phyloP scores from a whole-genome alignment of 768 basidiomycete genomes.

The Serendipita sp. region DNA sequence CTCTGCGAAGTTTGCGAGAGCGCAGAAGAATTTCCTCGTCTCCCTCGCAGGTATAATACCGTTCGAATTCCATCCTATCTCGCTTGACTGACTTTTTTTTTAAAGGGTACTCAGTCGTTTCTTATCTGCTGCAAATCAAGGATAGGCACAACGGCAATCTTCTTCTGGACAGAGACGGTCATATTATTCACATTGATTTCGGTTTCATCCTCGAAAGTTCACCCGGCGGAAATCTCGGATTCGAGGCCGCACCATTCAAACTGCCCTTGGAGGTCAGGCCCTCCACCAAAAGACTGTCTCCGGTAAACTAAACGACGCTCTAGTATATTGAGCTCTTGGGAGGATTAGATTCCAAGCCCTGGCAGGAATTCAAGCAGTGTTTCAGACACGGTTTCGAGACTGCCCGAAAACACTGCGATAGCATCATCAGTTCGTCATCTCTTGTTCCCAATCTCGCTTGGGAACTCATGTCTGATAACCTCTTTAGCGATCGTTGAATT shows the following conservation, averaged over 20 bases:
- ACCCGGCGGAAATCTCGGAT: constrained; percentile 82
- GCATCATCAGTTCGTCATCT: constrained; percentile 64
- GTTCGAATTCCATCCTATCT: no score
- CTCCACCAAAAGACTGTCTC: not conserved
- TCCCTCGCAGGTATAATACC: constrained; percentile 75
- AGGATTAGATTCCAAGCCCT: constrained; percentile 60
- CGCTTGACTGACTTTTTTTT: no score
- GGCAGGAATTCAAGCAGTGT: constrained; percentile 66
- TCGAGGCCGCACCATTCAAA: constrained; percentile 99
- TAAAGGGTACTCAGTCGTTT: constrained; percentile 81
- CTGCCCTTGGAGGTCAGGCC: constrained; percentile 42
- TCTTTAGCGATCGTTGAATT: constrained; percentile 70
- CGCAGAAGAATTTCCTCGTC: constrained; percentile 87
- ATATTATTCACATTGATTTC: constrained; percentile 91
- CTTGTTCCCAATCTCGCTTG: not conserved
- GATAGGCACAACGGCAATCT: constrained; percentile 99
- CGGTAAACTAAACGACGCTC: not conserved
- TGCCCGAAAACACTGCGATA: constrained; percentile 88
- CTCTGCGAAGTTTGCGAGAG: constrained; percentile 74
- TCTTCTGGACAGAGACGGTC: constrained; percentile 85
- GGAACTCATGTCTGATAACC: not conserved
- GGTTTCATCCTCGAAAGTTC: constrained; percentile 97
- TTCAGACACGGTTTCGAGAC: constrained; percentile 92
- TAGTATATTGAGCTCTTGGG: constrained; percentile 93
- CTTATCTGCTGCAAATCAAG: constrained; percentile 95